phyloP scores from a whole-genome alignment of 352 stramenopile species.

The Blastocystis sp. region DNA sequence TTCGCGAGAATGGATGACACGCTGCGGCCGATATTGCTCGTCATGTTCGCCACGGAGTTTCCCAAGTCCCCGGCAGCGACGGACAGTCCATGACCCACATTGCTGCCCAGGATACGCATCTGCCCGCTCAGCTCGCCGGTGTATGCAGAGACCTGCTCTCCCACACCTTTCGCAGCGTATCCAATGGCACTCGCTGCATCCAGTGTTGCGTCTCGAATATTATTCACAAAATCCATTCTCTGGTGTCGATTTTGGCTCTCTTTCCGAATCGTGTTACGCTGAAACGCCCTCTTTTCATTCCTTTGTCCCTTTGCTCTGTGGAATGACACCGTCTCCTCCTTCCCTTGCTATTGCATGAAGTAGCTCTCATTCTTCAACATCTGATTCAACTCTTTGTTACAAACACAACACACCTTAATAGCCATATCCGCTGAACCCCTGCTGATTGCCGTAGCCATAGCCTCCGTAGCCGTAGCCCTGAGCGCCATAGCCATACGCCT shows the following conservation, averaged over 20 bases:
- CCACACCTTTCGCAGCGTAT: constrained; percentile 58
- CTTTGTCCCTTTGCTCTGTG: too few relatives aligned
- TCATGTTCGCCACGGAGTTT: constrained; percentile 36
- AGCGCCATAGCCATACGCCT: constrained; percentile 16
- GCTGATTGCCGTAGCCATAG: constrained; percentile 55
- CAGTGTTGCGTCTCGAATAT: constrained; percentile 61
- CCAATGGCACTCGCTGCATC: constrained; percentile 63
- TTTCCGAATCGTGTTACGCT: too few relatives aligned
- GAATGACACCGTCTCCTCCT: too few relatives aligned
- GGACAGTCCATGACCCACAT: constrained; percentile 54
- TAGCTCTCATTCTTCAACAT: too few relatives aligned
- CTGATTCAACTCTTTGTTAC: not conserved
- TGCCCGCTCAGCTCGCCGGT: constrained; percentile 53
- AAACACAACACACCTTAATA: constrained; percentile 53
- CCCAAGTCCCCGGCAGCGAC: constrained; percentile 59
- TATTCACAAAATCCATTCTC: constrained; percentile 65
- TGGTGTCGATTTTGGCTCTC: too few relatives aligned
- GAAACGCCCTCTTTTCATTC: too few relatives aligned
- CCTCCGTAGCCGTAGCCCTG: constrained; percentile 31
- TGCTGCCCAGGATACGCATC: constrained; percentile 54
- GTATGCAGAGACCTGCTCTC: constrained; percentile 43
- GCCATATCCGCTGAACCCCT: constrained; percentile 59
- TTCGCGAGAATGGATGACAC: constrained; percentile 62
- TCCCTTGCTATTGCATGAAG: too few relatives aligned
- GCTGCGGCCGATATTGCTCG: constrained; percentile 46